Base-by-base conservation (phyloP, 2,329 filamentous ascomycete genomes). In the Ceratocystis eucalypticola region DNA sequence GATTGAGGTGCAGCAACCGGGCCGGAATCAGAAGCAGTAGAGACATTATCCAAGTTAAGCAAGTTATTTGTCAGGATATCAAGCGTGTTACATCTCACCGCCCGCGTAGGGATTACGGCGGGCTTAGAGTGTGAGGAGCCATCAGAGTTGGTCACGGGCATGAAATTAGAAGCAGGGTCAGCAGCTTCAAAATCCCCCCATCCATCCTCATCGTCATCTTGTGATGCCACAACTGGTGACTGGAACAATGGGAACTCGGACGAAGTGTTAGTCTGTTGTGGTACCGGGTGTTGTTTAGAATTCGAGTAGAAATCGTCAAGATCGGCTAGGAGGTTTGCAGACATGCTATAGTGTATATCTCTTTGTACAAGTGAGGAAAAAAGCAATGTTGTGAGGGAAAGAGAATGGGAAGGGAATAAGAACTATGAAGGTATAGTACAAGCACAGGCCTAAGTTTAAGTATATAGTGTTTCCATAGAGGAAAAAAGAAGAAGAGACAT, bases 121-220 rank as follows among this genome's bases (percentile, higher is more conserved):
- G 57, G 10, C 12, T 59, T 59, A 20, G 55, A 30, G 3, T 30
- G 30, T 30, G 55, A 17, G 12, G 5, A 25, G 48, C n/a, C 2
- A 20, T 30, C 10, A 17, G 55, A 20, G 55, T n/a, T 30, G 17
- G 28, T n/a, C 37, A 17, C 37, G 6, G 62, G 30, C 45, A 20
- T 61, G 28, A 33, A 57, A 3, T 45, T 37, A 7, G 62, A 53
- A 48, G 44, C 12, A 3, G 53, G 53, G 6, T 71, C 66, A 8
- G 83, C 83, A 57, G 80, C 79, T 73, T 88, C 85, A 71, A 88
- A 88, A 66, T 88, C 85, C 0, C 86, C 86, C 81, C 86, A 88
- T 33, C 79, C 82, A 71, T 87, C 84, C 65, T 86, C 82, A 2
- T 82, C 82, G 53, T 59, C 66, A 22, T 68, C 66, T 57, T 44